These are phyloP conservation scores for Trametes maxima DNA, from an alignment of 768 basidiomycete species.

Conservation along the genomic window DNA sequence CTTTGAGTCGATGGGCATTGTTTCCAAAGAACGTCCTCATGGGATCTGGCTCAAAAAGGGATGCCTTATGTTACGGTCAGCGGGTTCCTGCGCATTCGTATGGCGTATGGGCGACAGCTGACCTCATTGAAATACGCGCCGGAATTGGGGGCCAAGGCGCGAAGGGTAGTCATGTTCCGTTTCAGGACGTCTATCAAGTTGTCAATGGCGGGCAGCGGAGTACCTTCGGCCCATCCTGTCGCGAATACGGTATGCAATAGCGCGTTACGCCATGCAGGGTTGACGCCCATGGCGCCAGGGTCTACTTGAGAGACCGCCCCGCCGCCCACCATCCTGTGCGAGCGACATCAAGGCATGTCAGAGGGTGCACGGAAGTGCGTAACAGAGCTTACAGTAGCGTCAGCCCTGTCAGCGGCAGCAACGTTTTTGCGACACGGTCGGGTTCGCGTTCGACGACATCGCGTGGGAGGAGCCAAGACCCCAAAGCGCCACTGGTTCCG, in stretches of 20 bases:
- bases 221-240: constrained; percentile 27
- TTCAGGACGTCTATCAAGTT: constrained; percentile 20
- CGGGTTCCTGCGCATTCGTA: too few species aligned
- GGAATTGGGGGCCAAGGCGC: constrained; percentile 35
- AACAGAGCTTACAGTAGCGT: constrained; percentile 17
- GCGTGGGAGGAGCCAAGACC: constrained; percentile 28
- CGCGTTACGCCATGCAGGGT: constrained; percentile 52
- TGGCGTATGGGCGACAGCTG: constrained; percentile 5
- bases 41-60: constrained; percentile 43
- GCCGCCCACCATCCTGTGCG: constrained; percentile 43
- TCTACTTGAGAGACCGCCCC: constrained; percentile 44
- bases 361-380: neutral
- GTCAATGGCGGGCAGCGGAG: constrained; percentile 23
- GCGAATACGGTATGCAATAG: constrained; percentile 35
- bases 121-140: constrained; percentile 57
- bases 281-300: constrained; percentile 44
- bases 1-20: constrained; percentile 43
- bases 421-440: constrained; percentile 16
- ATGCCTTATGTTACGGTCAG: constrained; percentile 38
- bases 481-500: constrained; percentile 17
- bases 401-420: constrained; percentile 15
- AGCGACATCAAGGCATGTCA: neutral
- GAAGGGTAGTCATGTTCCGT: constrained; percentile 29
- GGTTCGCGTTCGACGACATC: constrained; percentile 24
- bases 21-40: constrained; percentile 49